Evolutionary conservation across 2,329 filamentous ascomycete genomes (phyloP).

Genomic region (Alternaria tenuissima): DNA sequence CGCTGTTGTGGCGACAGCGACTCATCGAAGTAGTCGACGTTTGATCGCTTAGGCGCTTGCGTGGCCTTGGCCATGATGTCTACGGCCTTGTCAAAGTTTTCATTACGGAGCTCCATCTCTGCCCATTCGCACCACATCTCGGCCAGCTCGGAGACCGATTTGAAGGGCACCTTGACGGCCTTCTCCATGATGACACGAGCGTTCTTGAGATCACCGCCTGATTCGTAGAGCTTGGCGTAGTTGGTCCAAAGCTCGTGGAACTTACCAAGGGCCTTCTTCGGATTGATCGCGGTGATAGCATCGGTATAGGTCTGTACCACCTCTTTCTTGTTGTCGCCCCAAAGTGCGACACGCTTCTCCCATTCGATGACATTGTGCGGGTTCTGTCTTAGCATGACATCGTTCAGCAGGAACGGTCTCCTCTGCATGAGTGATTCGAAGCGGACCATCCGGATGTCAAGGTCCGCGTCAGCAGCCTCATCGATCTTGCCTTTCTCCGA

Average conservation of each 20-base stretch:
- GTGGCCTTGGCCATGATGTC: constrained; percentile 97
- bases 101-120: constrained; percentile 94
- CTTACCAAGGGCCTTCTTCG: constrained; percentile 91
- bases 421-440: constrained; percentile 99
- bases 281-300: constrained; percentile 90
- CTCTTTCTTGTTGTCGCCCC: constrained; percentile 91
- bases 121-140: constrained; percentile 99
- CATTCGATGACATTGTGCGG: constrained; percentile 96
- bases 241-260: constrained; percentile 97
- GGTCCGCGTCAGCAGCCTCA: constrained; percentile 87
- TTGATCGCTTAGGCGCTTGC: constrained; percentile 96
- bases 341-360: constrained; percentile 95
- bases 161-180: constrained; percentile 96
- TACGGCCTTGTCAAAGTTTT: constrained; percentile 94
- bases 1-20: constrained; percentile 91
- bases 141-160: constrained; percentile 93
- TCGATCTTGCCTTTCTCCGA: constrained; percentile 81
- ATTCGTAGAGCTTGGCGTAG: constrained; percentile 97
- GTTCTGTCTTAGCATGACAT: constrained; percentile 93
- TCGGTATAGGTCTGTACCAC: constrained; percentile 94
- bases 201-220: constrained; percentile 81
- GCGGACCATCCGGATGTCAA: constrained; percentile 96
- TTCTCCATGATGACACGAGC: constrained; percentile 96
- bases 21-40: constrained; percentile 99
- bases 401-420: constrained; percentile 93